Evolutionary conservation across 2,329 filamentous ascomycete species (phyloP).

Genomic region (Aspergillus texensis): DNA sequence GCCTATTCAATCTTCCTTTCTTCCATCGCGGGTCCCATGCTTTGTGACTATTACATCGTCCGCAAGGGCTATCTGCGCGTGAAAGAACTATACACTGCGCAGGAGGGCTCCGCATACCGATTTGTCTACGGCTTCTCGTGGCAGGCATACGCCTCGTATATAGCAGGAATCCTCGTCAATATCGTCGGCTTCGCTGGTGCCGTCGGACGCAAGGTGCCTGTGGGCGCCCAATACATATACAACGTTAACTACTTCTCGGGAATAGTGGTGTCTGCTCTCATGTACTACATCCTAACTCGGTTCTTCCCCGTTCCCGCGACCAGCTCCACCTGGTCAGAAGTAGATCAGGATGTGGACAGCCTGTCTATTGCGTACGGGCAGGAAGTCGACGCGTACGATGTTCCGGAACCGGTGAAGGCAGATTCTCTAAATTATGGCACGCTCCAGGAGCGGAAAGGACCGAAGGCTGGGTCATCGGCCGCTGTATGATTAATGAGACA

Average conservation of each 20-base stretch:
- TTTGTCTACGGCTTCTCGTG: constrained; percentile 75
- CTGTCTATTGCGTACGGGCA: constrained; percentile 36
- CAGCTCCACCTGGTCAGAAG: constrained; percentile 76
- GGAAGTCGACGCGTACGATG: constrained; percentile 33
- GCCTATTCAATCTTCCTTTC: constrained; percentile 94
- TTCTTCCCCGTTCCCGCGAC: constrained; percentile 73
- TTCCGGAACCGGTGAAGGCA: constrained; percentile 8
- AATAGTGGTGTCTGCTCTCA: constrained; percentile 67
- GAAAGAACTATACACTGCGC: constrained; percentile 75
- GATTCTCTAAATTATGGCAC: constrained; percentile 12
- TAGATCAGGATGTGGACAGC: constrained; percentile 49
- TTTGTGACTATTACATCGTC: constrained; percentile 84
- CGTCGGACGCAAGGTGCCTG: constrained; percentile 70
- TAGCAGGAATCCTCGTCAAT: constrained; percentile 83
- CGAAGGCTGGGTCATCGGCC: constrained; percentile 17
- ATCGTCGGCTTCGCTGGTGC: constrained; percentile 89
- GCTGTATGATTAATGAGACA: constrained; percentile 16
- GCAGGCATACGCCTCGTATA: constrained; percentile 81
- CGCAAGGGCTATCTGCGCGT: constrained; percentile 79
- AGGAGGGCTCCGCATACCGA: constrained; percentile 65
- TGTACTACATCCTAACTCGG: constrained; percentile 73
- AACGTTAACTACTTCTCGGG: constrained; percentile 89
- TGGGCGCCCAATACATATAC: constrained; percentile 82
- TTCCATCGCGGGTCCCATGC: constrained; percentile 88
- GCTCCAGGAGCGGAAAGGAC: constrained; percentile 25